phyloP scores from a whole-genome alignment of 2,329 filamentous ascomycete genomes.

The Penicillium sp. region DNA sequence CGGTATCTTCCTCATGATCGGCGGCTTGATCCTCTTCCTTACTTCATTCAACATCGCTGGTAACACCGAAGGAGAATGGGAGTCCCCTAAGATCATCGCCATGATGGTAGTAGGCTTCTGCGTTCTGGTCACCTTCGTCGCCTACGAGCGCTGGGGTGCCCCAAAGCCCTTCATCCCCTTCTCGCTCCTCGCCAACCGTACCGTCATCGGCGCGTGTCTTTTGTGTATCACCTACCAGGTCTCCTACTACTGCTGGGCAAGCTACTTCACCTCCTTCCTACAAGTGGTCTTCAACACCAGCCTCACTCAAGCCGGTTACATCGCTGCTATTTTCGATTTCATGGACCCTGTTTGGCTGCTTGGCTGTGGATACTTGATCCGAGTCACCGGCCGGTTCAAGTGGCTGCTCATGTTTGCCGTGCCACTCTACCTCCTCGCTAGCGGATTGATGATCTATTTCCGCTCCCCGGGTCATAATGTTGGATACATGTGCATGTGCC shows the following conservation, averaged over 20 bases:
- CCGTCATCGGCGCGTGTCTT: constrained; percentile 37
- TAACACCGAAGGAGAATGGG: constrained; percentile 48
- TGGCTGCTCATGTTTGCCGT: constrained; percentile 59
- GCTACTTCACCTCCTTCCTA: constrained; percentile 37
- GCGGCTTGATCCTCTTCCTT: constrained; percentile 64
- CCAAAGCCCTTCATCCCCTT: constrained; percentile 55
- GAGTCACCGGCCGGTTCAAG: constrained; percentile 59
- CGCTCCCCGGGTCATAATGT: constrained; percentile 54
- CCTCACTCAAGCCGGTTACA: constrained; percentile 42
- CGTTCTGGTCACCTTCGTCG: constrained; percentile 58
- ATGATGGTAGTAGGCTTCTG: constrained; percentile 61
- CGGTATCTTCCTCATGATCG: constrained; percentile 65
- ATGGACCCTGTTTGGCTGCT: constrained; percentile 32
- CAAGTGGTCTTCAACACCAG: constrained; percentile 38
- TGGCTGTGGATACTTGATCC: constrained; percentile 55
- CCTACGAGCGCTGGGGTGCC: constrained; percentile 62
- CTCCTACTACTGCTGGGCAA: constrained; percentile 15
- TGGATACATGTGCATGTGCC: constrained; percentile 63
- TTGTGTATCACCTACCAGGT: constrained; percentile 24
- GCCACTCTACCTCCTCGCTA: constrained; percentile 59
- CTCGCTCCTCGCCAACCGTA: constrained; percentile 35
- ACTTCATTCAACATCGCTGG: constrained; percentile 52
- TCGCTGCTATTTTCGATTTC: constrained; percentile 39
- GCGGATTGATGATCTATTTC: constrained; percentile 64
- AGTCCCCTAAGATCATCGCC: constrained; percentile 54